Base-by-base conservation (phyloP, 108 stramenopile species). In the Nannochloropsis oceanica region DNA sequence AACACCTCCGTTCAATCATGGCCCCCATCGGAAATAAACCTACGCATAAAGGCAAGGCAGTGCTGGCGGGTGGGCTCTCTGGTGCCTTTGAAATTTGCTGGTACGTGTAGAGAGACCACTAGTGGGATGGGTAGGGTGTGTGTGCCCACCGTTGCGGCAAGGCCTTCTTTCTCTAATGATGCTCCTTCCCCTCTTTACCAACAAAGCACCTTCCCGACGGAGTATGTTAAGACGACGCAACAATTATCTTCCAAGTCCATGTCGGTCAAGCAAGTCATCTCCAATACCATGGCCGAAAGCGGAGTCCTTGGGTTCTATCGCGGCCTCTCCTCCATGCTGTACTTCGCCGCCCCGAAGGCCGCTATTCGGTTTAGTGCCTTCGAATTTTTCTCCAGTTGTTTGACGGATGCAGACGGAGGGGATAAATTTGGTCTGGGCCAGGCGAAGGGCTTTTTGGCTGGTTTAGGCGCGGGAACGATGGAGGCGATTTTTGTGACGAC, bases 401-500 rank as follows among this genome's bases (percentile, higher is more conserved):
- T 88, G 79, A 73, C 43, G 81, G 84, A 44, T 14, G 22, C 26
- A 13, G 81, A 88, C 34, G 87, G 87, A 13, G 22, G 84, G 27
- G 87, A 88, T 84, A 84, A 84, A 50, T 88, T 50, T 50, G 87
- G 87, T 27, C 50, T 88, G 25, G 87, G 87, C 12, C 14, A 44
- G 81, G 87, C 80, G 11, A 82, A 88, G 79, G 88, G 88, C 11
- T 88, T 88, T 79, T 43, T 88, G 43, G 88, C 88, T 13, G 88
- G 88, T 2, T 84, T 88, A 11, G 88, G 88, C 27, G 88, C 88
- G 27, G 88, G 88, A 5, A 84, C 84, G 12, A 27, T 82, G 43
- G 88, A 88, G 82, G 88, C 84, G 13, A 88, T 84, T 11, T 80
- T 88, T 18, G 88, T 88, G 42, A 88, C 88, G 27, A 88, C 88